Base-by-base conservation (phyloP, 1,284 basidiomycete genomes). In the Apiotrichum porosum region DNA sequence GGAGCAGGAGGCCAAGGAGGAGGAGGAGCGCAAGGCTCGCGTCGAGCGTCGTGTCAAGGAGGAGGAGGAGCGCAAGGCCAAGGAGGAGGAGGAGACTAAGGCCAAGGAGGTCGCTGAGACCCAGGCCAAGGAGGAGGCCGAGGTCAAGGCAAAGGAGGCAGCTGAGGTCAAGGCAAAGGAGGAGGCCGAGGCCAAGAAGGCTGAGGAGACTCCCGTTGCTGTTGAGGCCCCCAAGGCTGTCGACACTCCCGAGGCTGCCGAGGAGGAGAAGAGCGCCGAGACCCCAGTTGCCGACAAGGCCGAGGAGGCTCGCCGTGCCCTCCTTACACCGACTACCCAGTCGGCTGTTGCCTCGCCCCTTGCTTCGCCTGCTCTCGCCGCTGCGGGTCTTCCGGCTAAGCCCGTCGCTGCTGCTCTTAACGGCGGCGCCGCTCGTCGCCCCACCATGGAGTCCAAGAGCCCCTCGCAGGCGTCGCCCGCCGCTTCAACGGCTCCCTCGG, bases 391-490 rank as follows among this genome's bases (percentile, higher is more conserved):
- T 26, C 69, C 72, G 6, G 65, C 71, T 35, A 73, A 74, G 54
- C 66, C 69, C 34, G 63, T 69, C 24, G 62, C 66, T 37, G 68
- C 62, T 33, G 68, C 62, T 33, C 54, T 62, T 37, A 59, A 59
- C 44, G 54, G 57, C 28, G n/a, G n/a, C n/a, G 62, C 60, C 28
- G 62, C 56, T 30, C 54, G 62, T n/a, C 63, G 70, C 47, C 57
- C 58, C 34, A 61, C 53, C 18, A 80, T 91, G 35, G 83, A 90
- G 60, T 79, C 88, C 44, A 78, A 80, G 10, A 21, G 56, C 17
- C 48, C 63, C 1, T 74, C 73, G 2, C 49, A 57, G 24, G 30
- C 64, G 76, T 33, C 74, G 68, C 18, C 74, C 17, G 54, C 57
- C 31, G 45, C 45, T 5, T 44, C 47, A 15, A 47, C 60, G 3